Evolutionary conservation across 768 basidiomycete genomes (phyloP).

Genomic region (Kwoniella botswanensis): DNA sequence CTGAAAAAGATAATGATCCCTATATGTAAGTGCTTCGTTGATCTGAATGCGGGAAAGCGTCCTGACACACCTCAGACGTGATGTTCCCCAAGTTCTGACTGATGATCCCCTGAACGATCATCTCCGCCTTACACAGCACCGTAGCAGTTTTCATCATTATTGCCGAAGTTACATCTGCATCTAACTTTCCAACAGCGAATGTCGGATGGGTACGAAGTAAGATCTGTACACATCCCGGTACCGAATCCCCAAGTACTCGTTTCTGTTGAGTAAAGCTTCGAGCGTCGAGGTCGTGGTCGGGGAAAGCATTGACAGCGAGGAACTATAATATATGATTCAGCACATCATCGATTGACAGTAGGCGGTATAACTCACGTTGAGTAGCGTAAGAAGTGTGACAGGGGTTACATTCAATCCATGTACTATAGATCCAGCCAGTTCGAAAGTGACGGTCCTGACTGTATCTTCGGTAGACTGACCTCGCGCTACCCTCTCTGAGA

Average conservation of each 20-base stretch:
- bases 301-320: constrained; percentile 20
- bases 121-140: constrained; percentile 36
- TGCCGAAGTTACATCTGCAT: constrained; percentile 18
- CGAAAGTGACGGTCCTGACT: constrained; percentile 29
- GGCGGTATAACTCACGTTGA: constrained; percentile 19
- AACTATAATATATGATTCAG: constrained; percentile 12
- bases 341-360: background rate
- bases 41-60: background rate
- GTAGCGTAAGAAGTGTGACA: constrained; percentile 27
- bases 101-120: constrained; percentile 20
- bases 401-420: constrained; percentile 31
- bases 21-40: background rate
- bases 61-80: constrained; percentile 18
- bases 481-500: constrained; percentile 18
- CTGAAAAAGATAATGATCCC: background rate
- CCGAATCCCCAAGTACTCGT: constrained; percentile 23
- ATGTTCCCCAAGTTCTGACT: constrained; percentile 17
- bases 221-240: constrained; percentile 33
- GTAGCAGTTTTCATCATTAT: constrained; percentile 21
- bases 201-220: constrained; percentile 35
- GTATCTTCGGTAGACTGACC: constrained; percentile 31
- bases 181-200: background rate
- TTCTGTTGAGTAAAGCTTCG: background rate
- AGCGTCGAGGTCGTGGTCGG: constrained; percentile 3
- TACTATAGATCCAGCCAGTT: constrained; percentile 28